Evolutionary conservation across 495 filamentous ascomycete species (phyloP).

Genomic region (Pseudevernia furfuracea): DNA sequence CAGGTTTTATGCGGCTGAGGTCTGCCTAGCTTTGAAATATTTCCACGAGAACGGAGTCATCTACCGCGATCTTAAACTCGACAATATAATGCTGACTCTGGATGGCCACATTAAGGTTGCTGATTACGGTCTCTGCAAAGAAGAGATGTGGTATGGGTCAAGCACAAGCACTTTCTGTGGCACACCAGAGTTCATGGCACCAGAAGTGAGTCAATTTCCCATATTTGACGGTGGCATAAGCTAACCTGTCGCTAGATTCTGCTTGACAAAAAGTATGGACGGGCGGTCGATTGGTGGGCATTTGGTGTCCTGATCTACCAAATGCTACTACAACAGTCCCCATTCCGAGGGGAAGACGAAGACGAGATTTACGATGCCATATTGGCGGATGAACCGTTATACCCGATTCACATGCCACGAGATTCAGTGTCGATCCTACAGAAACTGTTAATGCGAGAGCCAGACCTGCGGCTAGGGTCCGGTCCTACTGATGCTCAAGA

Average conservation of each 20-base stretch:
- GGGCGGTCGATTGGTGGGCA: constrained; percentile 99
- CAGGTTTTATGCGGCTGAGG: constrained; percentile 96
- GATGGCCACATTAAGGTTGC: constrained; percentile 98
- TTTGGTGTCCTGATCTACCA: constrained; percentile 99
- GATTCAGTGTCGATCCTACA: constrained; percentile 97
- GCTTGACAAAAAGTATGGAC: constrained; percentile 95
- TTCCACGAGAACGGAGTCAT: constrained; percentile 99
- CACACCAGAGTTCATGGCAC: constrained; percentile 98
- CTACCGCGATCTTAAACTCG: constrained; percentile 97
- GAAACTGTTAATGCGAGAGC: constrained; percentile 93
- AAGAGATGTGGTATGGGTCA: constrained; percentile 98
- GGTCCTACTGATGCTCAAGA: constrained; percentile 98
- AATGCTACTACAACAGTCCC: constrained; percentile 98
- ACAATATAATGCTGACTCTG: constrained; percentile 92
- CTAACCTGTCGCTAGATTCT: constrained; percentile 59
- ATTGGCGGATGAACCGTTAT: constrained; percentile 92
- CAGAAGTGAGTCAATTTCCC: constrained; percentile 58
- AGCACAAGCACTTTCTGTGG: constrained; percentile 98
- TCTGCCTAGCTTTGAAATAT: constrained; percentile 95
- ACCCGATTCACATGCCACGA: constrained; percentile 98
- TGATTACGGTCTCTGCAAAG: constrained; percentile 98
- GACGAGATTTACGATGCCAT: constrained; percentile 99
- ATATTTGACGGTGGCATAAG: not conserved
- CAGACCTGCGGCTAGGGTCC: constrained; percentile 82
- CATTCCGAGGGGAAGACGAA: constrained; percentile 98